phyloP scores from a whole-genome alignment of 2,329 filamentous ascomycete species.

The Decorospora gaudefroyi region DNA sequence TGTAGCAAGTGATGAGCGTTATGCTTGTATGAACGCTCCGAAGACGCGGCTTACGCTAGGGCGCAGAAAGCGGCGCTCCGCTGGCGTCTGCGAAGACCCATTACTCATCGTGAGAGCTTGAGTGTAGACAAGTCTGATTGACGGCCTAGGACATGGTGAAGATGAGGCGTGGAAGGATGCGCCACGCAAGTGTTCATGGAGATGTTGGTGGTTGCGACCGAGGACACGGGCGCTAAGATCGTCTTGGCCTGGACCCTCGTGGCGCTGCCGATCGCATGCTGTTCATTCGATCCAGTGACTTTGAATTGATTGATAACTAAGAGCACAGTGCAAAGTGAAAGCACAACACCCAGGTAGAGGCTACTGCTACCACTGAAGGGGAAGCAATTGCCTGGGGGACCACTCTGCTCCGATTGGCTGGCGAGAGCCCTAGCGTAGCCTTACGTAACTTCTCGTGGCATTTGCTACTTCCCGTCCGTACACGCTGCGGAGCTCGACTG shows the following conservation, averaged over 20 bases:
- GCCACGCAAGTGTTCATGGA: constrained; percentile 5
- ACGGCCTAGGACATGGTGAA: constrained; percentile 18
- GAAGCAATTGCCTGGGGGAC: background rate
- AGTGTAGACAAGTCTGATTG: constrained; percentile 1
- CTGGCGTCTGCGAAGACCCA: constrained; percentile 37
- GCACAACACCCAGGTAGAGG: background rate
- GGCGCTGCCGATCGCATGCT: background rate
- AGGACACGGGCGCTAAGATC: constrained; percentile 22
- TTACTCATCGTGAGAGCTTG: constrained; percentile 30
- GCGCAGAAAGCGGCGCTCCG: constrained; percentile 45
- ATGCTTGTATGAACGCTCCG: background rate
- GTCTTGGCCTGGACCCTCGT: constrained; percentile 18
- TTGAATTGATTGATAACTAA: background rate
- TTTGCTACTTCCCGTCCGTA: background rate
- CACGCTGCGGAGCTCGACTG: background rate
- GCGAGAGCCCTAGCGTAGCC: constrained; percentile 1
- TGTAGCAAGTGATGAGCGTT: constrained; percentile 46
- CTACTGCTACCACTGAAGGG: constrained; percentile 4
- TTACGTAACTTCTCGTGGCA: constrained; percentile 1
- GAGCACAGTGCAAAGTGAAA: background rate
- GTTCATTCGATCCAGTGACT: background rate
- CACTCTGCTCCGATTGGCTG: constrained; percentile 7
- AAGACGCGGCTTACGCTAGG: constrained; percentile 40
- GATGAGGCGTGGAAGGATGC: background rate
- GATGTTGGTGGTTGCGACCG: constrained; percentile 10